Evolutionary conservation across 768 basidiomycete genomes (phyloP).

Genomic region (Imleria badia): DNA sequence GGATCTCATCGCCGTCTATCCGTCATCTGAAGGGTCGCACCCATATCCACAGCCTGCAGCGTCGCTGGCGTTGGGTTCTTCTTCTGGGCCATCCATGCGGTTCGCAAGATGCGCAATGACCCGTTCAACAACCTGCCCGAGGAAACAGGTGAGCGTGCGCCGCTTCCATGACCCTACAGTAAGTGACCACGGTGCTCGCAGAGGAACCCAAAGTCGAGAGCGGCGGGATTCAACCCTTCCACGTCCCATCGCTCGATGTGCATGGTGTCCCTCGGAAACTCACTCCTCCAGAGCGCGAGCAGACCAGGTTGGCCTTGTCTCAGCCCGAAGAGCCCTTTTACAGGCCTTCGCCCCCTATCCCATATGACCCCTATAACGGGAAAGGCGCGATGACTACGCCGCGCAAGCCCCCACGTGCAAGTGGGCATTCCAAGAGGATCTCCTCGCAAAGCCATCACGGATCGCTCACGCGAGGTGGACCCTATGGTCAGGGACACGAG

Average conservation of each 20-base stretch:
- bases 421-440: neutral
- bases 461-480: neutral
- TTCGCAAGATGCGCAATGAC: slow-evolving; percentile 19
- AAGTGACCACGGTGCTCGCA: neutral
- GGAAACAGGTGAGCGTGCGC: neutral
- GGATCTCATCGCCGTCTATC: neutral
- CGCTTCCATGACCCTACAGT: neutral
- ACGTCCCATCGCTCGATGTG: neutral
- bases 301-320: slow-evolving; percentile 5
- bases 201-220: neutral
- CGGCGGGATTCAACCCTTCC: slow-evolving; percentile 5
- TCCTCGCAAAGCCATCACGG: neutral
- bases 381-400: neutral
- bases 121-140: slow-evolving; percentile 2
- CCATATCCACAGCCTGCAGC: slow-evolving; percentile 11
- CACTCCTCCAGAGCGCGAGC: slow-evolving; percentile 5
- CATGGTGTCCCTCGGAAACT: slow-evolving; percentile 6
- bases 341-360: neutral
- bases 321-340: neutral
- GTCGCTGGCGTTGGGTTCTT: slow-evolving; percentile 20
- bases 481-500: neutral
- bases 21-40: neutral
- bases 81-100: slow-evolving; percentile 19
- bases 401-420: neutral
- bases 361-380: neutral